Evolutionary conservation across 768 basidiomycete genomes (phyloP).

Genomic region (Hygrocybe coccinea): DNA sequence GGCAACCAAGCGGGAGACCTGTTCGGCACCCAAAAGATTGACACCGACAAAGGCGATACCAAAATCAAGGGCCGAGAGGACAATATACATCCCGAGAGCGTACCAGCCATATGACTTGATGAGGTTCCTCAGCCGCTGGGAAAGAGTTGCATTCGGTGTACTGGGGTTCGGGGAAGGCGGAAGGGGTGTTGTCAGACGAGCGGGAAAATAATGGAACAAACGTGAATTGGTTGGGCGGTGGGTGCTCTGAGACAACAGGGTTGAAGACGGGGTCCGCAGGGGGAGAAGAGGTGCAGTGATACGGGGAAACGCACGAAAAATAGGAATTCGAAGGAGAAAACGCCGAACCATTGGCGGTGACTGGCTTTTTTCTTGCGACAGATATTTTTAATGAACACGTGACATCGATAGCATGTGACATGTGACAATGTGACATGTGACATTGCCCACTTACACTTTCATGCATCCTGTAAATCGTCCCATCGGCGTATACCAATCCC

Average conservation of each 20-base stretch:
- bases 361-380: slow-evolving; percentile 9
- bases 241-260: slow-evolving; percentile 21
- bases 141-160: slow-evolving; percentile 36
- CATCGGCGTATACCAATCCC: slow-evolving; percentile 23
- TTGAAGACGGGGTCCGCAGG: slow-evolving; percentile 12
- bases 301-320: slow-evolving; percentile 44
- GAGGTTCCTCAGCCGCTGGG: slow-evolving; percentile 72
- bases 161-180: slow-evolving; percentile 10
- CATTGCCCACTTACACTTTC: slow-evolving; percentile 29
- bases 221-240: slow-evolving; percentile 34
- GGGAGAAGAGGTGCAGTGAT: slow-evolving; percentile 48
- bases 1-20: slow-evolving; percentile 66
- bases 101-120: slow-evolving; percentile 95
- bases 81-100: slow-evolving; percentile 83
- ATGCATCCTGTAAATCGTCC: slow-evolving; percentile 40
- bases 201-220: slow-evolving; percentile 45
- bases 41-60: slow-evolving; percentile 78
- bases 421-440: too few relatives aligned
- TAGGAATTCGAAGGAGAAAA: slow-evolving; percentile 41
- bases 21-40: slow-evolving; percentile 84
- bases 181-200: slow-evolving; percentile 36
- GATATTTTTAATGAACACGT: too few relatives aligned
- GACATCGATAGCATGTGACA: too few relatives aligned
- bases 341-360: slow-evolving; percentile 32
- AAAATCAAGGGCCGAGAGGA: slow-evolving; percentile 76